Conservation (phyloP, 2,329 filamentous ascomycete genomes). For the Fusarium sp. region DNA sequence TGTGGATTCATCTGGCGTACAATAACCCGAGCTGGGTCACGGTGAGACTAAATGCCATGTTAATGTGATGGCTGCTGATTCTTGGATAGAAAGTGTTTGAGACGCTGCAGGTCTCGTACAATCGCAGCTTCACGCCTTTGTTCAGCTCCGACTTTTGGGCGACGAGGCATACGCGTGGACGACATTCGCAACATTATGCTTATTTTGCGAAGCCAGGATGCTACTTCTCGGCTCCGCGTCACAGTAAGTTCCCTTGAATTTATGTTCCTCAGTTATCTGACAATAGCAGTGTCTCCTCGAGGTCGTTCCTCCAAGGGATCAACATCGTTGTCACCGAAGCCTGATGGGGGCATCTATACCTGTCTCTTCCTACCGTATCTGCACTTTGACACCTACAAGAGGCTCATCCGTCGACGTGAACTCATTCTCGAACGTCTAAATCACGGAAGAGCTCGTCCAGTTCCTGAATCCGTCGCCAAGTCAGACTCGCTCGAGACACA, state of each 20-base stretch:
- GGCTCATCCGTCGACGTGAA: slow-evolving; percentile 66
- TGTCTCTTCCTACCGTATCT: slow-evolving; percentile 70
- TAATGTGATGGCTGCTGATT: slow-evolving; percentile 14
- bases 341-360: slow-evolving; percentile 52
- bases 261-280: not conserved
- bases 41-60: too few species aligned
- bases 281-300: slow-evolving; percentile 51
- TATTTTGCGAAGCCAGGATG: slow-evolving; percentile 63
- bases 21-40: slow-evolving; percentile 71
- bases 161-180: slow-evolving; percentile 59
- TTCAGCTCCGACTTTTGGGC: slow-evolving; percentile 63
- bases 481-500: slow-evolving; percentile 68
- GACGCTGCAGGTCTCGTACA: slow-evolving; percentile 53
- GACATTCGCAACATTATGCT: slow-evolving; percentile 62
- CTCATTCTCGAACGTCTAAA: slow-evolving; percentile 64
- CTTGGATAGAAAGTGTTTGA: slow-evolving; percentile 56
- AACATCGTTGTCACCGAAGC: slow-evolving; percentile 46
- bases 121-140: slow-evolving; percentile 53
- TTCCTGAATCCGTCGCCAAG: slow-evolving; percentile 65
- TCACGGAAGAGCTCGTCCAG: slow-evolving; percentile 67
- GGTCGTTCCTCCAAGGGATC: slow-evolving; percentile 41
- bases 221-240: slow-evolving; percentile 56
- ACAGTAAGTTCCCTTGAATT: slow-evolving; percentile 41
- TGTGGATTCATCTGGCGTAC: slow-evolving; percentile 69
- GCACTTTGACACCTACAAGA: slow-evolving; percentile 73